Percentiles rank a stretch among this genome's conserved stretches.
phyloP scores from a whole-genome alignment of 306 rosid species.

The Cicer pinnatifidum region DNA sequence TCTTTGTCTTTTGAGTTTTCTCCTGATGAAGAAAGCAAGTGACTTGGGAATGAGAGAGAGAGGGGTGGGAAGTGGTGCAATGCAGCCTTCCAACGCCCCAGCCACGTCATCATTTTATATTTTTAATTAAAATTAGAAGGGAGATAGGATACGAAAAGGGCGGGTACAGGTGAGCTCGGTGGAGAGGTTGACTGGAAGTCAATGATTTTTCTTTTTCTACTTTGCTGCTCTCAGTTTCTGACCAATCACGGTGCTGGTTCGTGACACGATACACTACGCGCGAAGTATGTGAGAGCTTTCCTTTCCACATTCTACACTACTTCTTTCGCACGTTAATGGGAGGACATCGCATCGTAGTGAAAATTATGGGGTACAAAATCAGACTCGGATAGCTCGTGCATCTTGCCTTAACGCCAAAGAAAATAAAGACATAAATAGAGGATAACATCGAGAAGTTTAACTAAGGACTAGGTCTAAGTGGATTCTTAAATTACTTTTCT shows the following conservation, averaged over 20 bases:
- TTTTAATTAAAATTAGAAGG: slow-evolving; percentile 2
- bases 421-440: no score
- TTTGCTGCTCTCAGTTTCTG: not conserved
- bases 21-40: not conserved
- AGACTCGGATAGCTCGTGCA: no score
- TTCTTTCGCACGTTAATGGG: slow-evolving; percentile 14
- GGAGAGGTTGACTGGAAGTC: not conserved
- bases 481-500: no score
- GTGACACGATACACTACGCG: not conserved
- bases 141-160: not conserved
- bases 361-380: no score
- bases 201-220: not conserved
- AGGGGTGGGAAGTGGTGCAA: no score
- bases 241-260: slow-evolving; percentile 33
- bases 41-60: not conserved
- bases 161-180: slow-evolving; percentile 32
- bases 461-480: no score
- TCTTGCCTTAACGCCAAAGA: no score
- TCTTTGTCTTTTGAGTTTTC: not conserved
- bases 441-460: no score
- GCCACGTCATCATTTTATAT: not conserved
- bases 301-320: not conserved
- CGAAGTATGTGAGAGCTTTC: slow-evolving; percentile 9
- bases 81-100: not conserved
- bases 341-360: no score